Evolutionary conservation across 352 stramenopile species (phyloP), one percentile per base, ranked within the genome.

Genomic region (Phytophthora cryptogea): DNA sequence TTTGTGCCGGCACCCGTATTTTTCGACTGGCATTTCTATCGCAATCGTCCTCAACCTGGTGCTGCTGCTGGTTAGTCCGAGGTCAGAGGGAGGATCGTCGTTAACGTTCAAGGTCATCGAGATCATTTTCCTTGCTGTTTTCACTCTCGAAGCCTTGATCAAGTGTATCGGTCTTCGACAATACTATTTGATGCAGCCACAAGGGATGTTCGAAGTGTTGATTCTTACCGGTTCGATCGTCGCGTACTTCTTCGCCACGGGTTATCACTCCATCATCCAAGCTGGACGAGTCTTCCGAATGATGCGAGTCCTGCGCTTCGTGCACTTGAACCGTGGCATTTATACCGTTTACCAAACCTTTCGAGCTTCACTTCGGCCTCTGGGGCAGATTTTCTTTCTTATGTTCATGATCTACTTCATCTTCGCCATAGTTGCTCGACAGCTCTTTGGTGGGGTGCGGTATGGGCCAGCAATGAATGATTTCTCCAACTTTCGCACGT

Each of bases 351-450:
- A 88, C 51, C 83, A 89, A 62, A 92, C 83, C 0, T 92, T 92
- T 40, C 71, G 80, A 13, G 80, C 80, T 5, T 89, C 77, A 8
- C 56, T 92, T 31, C 70, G 74, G 51, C 80, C 83, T 8, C 80
- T 90, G 39, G 77, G 63, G 9, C 78, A 92, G 65, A 89, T 90
- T 50, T 90, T 90, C 65, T 90, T 90, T 37, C 71, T 92, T 64
- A 80, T 92, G 51, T 80, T 88, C 49, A 83, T 88, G 70, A 86
- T 90, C 51, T 88, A 90, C 63, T 92, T 89, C 69, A 89, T 92
- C 63, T 92, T 90, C 37, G 80, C 83, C 11, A 77, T 89, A 16
- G 69, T 92, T 17, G 83, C 77, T 4, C 77, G 80, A 0, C 83
- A 92, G 70, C 77, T 92, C 48, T 92, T 90, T 53, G 83, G 83